Base-by-base conservation (phyloP, 2,329 filamentous ascomycete species). In the Incumbomyces delicatus region DNA sequence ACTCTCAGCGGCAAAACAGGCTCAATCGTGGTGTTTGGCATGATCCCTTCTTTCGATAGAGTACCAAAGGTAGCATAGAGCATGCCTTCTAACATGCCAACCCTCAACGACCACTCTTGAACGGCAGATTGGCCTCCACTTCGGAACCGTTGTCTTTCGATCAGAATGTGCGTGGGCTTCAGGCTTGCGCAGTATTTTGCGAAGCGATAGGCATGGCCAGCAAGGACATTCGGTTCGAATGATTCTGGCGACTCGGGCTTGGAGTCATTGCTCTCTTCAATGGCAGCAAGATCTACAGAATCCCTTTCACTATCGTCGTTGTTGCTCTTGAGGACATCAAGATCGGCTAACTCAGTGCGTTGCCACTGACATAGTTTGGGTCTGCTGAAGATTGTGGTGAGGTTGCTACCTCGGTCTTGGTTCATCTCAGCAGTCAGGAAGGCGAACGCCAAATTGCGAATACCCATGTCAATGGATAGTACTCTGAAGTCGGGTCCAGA, bases 71-170 rank as follows among this genome's bases (percentile, higher is more conserved):
- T 73, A 7, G 83, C 82, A 69, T 88, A 84, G 0, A 94, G 65
- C 80, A 92, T 92, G 3, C 80, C 78, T 62, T 94, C 87, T 17
- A 94, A 74, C 57, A 84, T 81, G 54, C 90, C 90, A 7, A 94
- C 86, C 1, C 85, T 73, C 34, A 92, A 61, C 2, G 86, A 90
- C 87, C 87, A 94, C 64, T 94, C 85, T 50, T 81, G 77, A 1
- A 94, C 79, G 0, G 79, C 75, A 0, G 76, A 66, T 0, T 68
- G 73, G 7, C 83, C 77, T n/a, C 72, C 74, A 2, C 78, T 81
- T 2, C 87, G 80, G 47, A 71, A 81, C 10, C 78, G 71, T 54
- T 82, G 78, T 1, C 76, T 70, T 57, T 82, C 78, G 48, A 94
- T 87, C 1, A 92, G 68, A 27, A 94, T 70, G 44, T 83, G 74